These are phyloP conservation scores for Alloascoidea africana DNA, from an alignment of 805 yeast species.

Conservation along the genomic window DNA sequence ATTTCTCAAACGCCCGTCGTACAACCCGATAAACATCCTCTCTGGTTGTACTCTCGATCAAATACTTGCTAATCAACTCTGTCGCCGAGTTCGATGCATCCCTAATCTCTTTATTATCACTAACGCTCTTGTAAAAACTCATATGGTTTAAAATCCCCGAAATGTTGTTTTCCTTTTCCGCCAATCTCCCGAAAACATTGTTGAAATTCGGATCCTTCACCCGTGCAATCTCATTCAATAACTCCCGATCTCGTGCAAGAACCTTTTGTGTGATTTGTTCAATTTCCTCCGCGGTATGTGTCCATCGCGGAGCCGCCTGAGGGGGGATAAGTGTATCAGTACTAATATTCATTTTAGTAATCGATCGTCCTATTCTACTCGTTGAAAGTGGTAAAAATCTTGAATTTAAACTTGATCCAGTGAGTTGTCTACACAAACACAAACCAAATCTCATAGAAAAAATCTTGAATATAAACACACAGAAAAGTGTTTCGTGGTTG, in stretches of 20 bases:
- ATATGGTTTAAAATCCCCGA: neutral
- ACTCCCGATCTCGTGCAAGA: neutral
- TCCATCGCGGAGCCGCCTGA: neutral
- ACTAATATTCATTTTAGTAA: too few species aligned
- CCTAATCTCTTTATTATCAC: neutral
- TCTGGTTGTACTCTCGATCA: neutral
- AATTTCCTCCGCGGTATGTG: neutral
- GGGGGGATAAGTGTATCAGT: too few species aligned
- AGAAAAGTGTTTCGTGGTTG: too few species aligned
- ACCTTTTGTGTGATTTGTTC: neutral
- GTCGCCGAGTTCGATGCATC: neutral
- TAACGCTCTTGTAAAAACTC: neutral
- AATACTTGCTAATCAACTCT: neutral
- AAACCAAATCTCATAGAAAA: too few species aligned
- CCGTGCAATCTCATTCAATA: neutral
- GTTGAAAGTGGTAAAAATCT: too few species aligned
- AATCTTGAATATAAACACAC: too few species aligned
- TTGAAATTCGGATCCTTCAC: neutral
- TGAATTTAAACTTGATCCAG: too few species aligned
- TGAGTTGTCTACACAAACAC: too few species aligned
- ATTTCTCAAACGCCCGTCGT: neutral
- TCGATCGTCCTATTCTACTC: too few species aligned
- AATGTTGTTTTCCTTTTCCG: neutral
- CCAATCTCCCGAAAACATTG: neutral
- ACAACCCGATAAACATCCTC: neutral